Evolutionary conservation across 306 rosid species (phyloP).

Genomic region (Oemleria cerasiformis): DNA sequence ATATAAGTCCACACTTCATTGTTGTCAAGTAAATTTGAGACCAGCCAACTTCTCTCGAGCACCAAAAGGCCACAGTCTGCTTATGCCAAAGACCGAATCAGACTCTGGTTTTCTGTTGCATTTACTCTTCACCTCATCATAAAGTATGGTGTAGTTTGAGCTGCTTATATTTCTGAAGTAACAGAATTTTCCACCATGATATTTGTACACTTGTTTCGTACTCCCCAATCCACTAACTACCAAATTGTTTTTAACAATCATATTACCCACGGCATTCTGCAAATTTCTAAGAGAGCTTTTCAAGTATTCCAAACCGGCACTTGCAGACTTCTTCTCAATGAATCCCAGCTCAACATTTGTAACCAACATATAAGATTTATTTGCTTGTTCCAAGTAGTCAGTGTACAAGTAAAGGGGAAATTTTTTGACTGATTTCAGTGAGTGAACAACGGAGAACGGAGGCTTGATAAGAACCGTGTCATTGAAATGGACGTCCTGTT

Average conservation of each 20-base stretch:
- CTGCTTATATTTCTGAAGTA: conserved; percentile 72
- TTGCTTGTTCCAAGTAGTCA: conserved; percentile 29
- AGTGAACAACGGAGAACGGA: conserved; percentile 30
- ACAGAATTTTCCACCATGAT: conserved; percentile 39
- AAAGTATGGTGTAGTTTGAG: conserved; percentile 67
- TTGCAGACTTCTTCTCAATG: conserved; percentile 35
- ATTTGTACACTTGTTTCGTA: conserved; percentile 67
- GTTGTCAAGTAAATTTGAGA: not conserved
- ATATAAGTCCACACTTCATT: conserved; percentile 3
- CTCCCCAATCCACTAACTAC: conserved; percentile 58
- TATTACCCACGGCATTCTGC: conserved; percentile 65
- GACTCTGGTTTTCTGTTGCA: conserved; percentile 38
- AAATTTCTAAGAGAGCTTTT: conserved; percentile 55
- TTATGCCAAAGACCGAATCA: conserved; percentile 18
- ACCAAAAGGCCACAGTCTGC: conserved; percentile 23
- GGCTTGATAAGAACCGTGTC: conserved; percentile 32
- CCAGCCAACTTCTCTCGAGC: conserved; percentile 30
- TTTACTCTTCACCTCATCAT: conserved; percentile 44
- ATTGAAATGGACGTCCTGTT: conserved; percentile 51
- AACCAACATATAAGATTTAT: conserved; percentile 28
- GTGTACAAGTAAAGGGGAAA: conserved; percentile 49
- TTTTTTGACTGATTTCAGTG: conserved; percentile 31
- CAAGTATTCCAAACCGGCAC: conserved; percentile 27
- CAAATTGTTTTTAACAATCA: conserved; percentile 48
- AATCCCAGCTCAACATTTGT: conserved; percentile 59